Conservation (phyloP, 495 filamentous ascomycete species). For the Trichoderma reesei region DNA sequence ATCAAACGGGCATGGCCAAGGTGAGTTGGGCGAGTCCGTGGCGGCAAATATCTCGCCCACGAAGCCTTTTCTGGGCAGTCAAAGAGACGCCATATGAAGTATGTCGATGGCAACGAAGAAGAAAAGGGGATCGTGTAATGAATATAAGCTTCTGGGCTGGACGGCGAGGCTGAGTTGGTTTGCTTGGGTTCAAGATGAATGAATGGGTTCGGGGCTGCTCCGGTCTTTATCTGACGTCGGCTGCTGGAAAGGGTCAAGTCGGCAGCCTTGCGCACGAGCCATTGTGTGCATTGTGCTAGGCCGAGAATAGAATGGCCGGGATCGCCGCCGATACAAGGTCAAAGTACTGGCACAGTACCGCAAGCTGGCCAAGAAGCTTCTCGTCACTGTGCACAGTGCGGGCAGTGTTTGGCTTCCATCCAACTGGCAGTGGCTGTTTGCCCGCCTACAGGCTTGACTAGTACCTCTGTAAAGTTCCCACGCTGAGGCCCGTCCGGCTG, state of each 20-base stretch:
- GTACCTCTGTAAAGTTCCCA: too few relatives aligned
- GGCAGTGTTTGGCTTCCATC: too few relatives aligned
- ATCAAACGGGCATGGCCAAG: neutral
- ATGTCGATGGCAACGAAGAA: neutral
- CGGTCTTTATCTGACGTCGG: neutral
- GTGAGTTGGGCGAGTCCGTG: too few relatives aligned
- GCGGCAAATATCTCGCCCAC: neutral
- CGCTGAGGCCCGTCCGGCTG: too few relatives aligned
- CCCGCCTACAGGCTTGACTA: too few relatives aligned
- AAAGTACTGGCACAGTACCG: neutral
- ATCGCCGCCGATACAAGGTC: neutral
- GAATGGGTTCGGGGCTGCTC: neutral
- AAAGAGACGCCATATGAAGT: neutral
- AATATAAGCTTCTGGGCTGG: neutral
- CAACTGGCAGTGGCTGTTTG: too few relatives aligned
- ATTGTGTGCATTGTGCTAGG: neutral
- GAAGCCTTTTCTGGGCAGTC: neutral
- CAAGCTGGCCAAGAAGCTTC: too few relatives aligned
- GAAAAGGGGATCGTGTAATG: neutral
- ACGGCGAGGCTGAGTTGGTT: neutral
- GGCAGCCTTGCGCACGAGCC: neutral
- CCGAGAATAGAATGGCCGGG: neutral
- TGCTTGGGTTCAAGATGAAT: too few relatives aligned
- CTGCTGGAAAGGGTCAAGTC: neutral
- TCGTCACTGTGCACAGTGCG: too few relatives aligned